Conservation (phyloP, 139 green algal species). For the Picochlorum sp. region DNA sequence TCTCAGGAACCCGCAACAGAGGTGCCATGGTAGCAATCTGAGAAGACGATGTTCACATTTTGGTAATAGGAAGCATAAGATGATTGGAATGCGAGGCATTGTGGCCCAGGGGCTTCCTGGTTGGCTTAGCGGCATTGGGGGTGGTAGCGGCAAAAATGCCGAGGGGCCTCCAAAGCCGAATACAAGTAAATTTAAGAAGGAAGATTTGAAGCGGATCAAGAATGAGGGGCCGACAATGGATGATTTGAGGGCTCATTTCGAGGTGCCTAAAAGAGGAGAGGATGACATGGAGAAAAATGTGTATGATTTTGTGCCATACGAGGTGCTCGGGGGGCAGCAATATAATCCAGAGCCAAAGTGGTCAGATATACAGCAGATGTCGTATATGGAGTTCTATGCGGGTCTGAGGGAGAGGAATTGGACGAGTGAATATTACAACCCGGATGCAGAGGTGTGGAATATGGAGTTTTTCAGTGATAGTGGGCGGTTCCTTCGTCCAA, state of each 20-base stretch:
- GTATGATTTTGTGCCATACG: constrained; percentile 26
- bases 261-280: constrained; percentile 10
- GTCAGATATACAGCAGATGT: constrained; percentile 46
- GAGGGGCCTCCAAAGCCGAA: constrained; percentile 20
- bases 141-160: neutral
- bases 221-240: constrained; percentile 32
- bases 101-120: neutral
- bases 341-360: constrained; percentile 54
- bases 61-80: too few relatives aligned
- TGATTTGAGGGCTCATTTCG: constrained; percentile 27
- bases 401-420: constrained; percentile 72
- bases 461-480: constrained; percentile 56
- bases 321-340: constrained; percentile 23
- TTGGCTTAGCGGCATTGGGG: constrained; percentile 1
- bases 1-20: too few relatives aligned
- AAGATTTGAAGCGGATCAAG: constrained; percentile 46
- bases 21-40: too few relatives aligned
- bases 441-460: constrained; percentile 43
- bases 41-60: too few relatives aligned
- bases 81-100: too few relatives aligned
- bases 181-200: constrained; percentile 12
- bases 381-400: constrained; percentile 46
- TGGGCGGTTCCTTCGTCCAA: constrained; percentile 33
- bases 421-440: constrained; percentile 45
- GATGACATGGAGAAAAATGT: neutral